Evolutionary conservation across 2,329 filamentous ascomycete species (phyloP).

Genomic region (Diaporthe citri): DNA sequence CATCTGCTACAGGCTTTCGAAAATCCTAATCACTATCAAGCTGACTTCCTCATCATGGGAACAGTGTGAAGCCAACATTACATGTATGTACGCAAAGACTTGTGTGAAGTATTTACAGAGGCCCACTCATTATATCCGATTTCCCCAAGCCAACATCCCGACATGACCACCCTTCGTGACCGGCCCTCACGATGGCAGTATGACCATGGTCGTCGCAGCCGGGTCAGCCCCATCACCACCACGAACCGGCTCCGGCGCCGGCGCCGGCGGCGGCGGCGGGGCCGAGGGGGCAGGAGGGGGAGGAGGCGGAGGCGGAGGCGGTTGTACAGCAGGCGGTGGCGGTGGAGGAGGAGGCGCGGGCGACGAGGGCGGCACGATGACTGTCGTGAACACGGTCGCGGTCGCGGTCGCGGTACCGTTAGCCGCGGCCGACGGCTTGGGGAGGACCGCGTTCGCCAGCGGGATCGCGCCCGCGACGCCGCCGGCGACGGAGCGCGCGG

Average conservation of each 20-base stretch:
- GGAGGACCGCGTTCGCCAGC: conserved; percentile 29
- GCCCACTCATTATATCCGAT: neutral
- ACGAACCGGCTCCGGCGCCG: neutral
- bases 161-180: neutral
- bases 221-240: conserved; percentile 14
- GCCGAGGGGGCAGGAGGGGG: neutral
- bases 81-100: neutral
- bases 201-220: conserved; percentile 10
- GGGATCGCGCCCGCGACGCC: conserved; percentile 32
- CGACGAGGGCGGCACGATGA: conserved; percentile 18
- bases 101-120: neutral
- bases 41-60: neutral
- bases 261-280: neutral
- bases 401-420: conserved; percentile 29
- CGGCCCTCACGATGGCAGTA: neutral
- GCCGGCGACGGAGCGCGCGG: conserved; percentile 19
- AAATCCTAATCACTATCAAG: conserved; percentile 5
- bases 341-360: neutral
- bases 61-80: neutral
- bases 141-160: too few species aligned
- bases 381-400: conserved; percentile 33
- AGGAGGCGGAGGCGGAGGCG: neutral
- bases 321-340: neutral
- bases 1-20: neutral
- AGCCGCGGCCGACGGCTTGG: neutral